A percentile compares a stretch with the other conserved stretches of the same genome.
These are phyloP conservation scores for Tylopilus intermedius DNA, from an alignment of 768 basidiomycete species.

Conservation along the genomic window DNA sequence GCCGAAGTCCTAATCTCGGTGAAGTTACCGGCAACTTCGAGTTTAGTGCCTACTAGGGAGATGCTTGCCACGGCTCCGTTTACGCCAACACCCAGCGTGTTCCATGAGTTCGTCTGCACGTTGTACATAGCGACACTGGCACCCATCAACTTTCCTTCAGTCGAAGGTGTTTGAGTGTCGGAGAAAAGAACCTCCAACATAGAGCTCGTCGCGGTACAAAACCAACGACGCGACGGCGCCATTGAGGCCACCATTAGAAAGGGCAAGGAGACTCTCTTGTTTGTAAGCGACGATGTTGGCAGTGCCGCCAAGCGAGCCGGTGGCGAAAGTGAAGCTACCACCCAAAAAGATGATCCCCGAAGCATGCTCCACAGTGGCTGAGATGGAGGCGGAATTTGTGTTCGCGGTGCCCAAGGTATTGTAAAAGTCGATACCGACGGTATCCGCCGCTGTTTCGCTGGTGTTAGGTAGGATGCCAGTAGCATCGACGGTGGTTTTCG, in stretches of 20 bases:
- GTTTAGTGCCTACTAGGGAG: constrained; percentile 40
- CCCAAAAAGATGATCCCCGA: constrained; percentile 68
- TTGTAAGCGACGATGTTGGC: constrained; percentile 70
- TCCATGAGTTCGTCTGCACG: constrained; percentile 60
- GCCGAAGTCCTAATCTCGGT: constrained; percentile 39
- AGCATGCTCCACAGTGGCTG: constrained; percentile 58
- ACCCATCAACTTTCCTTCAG: constrained; percentile 42
- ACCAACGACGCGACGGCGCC: constrained; percentile 68
- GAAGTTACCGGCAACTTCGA: constrained; percentile 77
- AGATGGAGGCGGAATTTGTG: constrained; percentile 37
- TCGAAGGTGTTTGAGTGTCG: constrained; percentile 55
- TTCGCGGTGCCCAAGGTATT: constrained; percentile 50
- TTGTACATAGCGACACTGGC: constrained; percentile 67
- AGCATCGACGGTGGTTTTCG: constrained; percentile 47
- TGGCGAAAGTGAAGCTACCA: constrained; percentile 65
- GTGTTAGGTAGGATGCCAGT: constrained; percentile 60
- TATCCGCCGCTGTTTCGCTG: constrained; percentile 64
- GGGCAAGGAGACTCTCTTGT: constrained; percentile 45
- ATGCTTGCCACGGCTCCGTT: constrained; percentile 71
- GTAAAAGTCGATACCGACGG: constrained; percentile 56
- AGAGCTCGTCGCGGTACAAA: constrained; percentile 61
- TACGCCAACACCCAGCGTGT: constrained; percentile 63
- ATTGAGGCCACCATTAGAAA: constrained; percentile 71
- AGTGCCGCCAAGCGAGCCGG: constrained; percentile 49
- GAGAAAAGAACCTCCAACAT: constrained; percentile 86